Evolutionary conservation across 768 basidiomycete genomes (phyloP), one percentile per base, ranked within the genome.

Genomic region (Tylopilus rubrobrunneus): DNA sequence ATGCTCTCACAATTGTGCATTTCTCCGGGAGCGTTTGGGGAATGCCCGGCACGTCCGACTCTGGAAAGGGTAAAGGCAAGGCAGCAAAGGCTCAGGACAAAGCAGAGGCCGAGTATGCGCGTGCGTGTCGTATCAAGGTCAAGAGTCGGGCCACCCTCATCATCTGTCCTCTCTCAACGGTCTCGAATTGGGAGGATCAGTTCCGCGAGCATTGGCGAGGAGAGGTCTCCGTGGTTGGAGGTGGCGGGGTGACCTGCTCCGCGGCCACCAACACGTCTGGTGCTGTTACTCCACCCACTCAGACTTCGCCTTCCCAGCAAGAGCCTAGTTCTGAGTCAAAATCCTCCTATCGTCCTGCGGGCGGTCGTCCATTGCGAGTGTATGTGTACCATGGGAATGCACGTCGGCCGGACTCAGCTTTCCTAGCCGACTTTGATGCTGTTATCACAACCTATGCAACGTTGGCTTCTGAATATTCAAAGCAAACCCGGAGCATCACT

Each of bases 101-200:
- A 65, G 72, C 79, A 3, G 88, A 90, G 55, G 82, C 85, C 14
- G 83, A 84, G 46, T 85, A 85, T 61, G 73, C 76, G 5, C 79
- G 93, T 48, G 79, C 80, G 15, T 85, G 84, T 59, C 82, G 88
- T 33, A 86, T 96, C 64, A 94, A 92, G 70, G 75, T 78, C 34
- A 87, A 84, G 60, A 91, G 88, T 62, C 84, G 93, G 33, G 97
- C 89, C 19, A 98, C 97, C 7, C 74, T 99, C n/a, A 92, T 99
- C 62, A 81, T 99, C 28, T 98, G 97, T 63, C 97, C 97, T 7
- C 78, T 99, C 36, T 94, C 92, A 11, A 99, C 97, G 6, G 93
- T 99, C 2, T 85, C 91, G 45, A 98, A 98, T 65, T 99, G 97
- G 97, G 97, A 99, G 73, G 92, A 96, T 52, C 97, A 99, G 70